phyloP scores from a whole-genome alignment of 257 asterid species.

The Plantago ovata region DNA sequence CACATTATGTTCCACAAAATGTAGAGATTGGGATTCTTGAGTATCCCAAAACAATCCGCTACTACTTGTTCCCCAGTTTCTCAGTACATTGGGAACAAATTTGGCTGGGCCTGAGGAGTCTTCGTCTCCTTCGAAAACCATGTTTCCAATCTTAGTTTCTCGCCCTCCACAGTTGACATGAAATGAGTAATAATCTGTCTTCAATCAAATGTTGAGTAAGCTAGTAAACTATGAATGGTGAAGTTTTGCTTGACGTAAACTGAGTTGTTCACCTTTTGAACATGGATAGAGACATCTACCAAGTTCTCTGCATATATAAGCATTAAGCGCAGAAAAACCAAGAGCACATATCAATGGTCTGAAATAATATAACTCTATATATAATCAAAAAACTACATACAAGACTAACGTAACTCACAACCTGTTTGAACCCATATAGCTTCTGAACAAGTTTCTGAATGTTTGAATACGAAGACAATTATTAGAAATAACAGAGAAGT shows the following conservation, averaged over 20 bases:
- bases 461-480: neutral
- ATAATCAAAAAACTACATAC: neutral
- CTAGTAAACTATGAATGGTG: neutral
- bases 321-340: neutral
- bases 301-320: slow-evolving; percentile 29
- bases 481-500: neutral
- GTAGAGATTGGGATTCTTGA: neutral
- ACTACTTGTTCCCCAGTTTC: slow-evolving; percentile 55
- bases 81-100: slow-evolving; percentile 18
- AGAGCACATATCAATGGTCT: neutral
- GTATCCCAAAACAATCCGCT: slow-evolving; percentile 42
- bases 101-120: slow-evolving; percentile 35
- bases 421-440: slow-evolving; percentile 31
- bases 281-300: slow-evolving; percentile 37
- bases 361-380: neutral
- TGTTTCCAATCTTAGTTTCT: slow-evolving; percentile 2
- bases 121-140: slow-evolving; percentile 37
- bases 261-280: slow-evolving; percentile 29
- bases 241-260: neutral
- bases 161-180: slow-evolving; percentile 59
- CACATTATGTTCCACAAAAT: slow-evolving; percentile 32
- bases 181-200: slow-evolving; percentile 39
- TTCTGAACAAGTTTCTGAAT: slow-evolving; percentile 59
- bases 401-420: slow-evolving; percentile 30
- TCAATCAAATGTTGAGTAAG: neutral